Percentiles rank a stretch among this genome's conserved stretches.
phyloP scores from a whole-genome alignment of 352 stramenopile species.

The Phytophthora cryptogea region DNA sequence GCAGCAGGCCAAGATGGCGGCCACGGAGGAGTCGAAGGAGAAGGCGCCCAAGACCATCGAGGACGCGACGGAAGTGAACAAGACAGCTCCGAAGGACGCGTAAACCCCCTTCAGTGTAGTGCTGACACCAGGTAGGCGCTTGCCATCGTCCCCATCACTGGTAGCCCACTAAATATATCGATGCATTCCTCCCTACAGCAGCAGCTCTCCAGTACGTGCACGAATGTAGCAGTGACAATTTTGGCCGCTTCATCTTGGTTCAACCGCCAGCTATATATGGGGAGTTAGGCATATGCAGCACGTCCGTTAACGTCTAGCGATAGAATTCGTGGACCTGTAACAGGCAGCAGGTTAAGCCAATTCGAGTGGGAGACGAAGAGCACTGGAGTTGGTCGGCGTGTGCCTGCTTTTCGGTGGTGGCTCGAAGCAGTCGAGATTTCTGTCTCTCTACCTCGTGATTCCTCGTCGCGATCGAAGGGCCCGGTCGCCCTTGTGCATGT shows the following conservation, averaged over 20 bases:
- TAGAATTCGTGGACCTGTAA: constrained; percentile 23
- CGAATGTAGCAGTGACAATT: constrained; percentile 6
- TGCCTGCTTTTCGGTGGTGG: constrained; percentile 1
- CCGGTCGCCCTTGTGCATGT: constrained; percentile 29
- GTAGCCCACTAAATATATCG: constrained; percentile 25
- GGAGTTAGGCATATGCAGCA: constrained; percentile 1
- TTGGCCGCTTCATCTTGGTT: constrained; percentile 6
- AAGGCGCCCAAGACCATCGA: constrained; percentile 39
- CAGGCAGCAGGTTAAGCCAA: constrained; percentile 5
- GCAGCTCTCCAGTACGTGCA: constrained; percentile 1
- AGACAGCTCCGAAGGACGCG: constrained; percentile 25
- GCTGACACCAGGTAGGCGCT: not conserved
- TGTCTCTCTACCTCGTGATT: constrained; percentile 16
- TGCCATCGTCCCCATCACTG: not conserved
- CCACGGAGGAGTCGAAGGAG: constrained; percentile 40
- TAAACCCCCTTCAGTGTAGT: constrained; percentile 9
- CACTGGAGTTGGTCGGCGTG: not conserved
- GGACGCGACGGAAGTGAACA: constrained; percentile 20
- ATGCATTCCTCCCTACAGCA: constrained; percentile 10
- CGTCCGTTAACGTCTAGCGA: constrained; percentile 7
- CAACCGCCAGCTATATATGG: constrained; percentile 31
- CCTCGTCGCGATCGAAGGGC: constrained; percentile 26
- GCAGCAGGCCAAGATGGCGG: constrained; percentile 66
- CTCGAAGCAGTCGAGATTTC: constrained; percentile 14
- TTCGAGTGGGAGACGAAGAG: constrained; percentile 5